phyloP scores from a whole-genome alignment of 805 yeast genomes.

The Spathaspora girioi region DNA sequence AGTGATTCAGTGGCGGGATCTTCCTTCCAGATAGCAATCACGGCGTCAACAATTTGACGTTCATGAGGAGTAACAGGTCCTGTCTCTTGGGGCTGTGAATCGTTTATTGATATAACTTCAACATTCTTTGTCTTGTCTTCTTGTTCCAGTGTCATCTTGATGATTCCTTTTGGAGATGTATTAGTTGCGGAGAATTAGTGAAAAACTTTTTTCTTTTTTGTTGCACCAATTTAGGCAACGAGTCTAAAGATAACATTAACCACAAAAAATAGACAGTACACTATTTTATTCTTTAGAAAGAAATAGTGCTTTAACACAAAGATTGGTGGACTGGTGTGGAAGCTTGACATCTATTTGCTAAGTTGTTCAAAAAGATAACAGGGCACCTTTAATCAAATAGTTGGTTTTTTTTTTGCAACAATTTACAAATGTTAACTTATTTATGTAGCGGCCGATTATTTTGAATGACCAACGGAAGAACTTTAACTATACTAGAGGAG shows the following conservation, averaged over 20 bases:
- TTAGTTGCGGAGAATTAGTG: neutral
- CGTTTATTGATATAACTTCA: constrained; percentile 38
- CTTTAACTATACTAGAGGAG: too few relatives aligned
- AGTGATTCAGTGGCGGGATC: constrained; percentile 61
- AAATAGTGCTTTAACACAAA: too few relatives aligned
- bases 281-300: too few relatives aligned
- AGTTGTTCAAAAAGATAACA: too few relatives aligned
- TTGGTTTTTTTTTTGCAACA: too few relatives aligned
- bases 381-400: too few relatives aligned
- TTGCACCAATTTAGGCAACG: neutral
- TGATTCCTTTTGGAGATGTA: neutral
- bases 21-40: constrained; percentile 63
- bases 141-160: constrained; percentile 4
- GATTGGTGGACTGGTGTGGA: neutral
- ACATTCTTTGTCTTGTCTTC: constrained; percentile 14
- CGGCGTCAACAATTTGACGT: constrained; percentile 55
- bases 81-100: constrained; percentile 16
- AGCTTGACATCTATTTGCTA: too few relatives aligned
- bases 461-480: too few relatives aligned
- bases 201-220: neutral
- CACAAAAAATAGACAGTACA: neutral
- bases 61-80: constrained; percentile 49
- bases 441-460: too few relatives aligned
- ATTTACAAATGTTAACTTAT: too few relatives aligned
- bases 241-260: neutral